Percentiles rank a stretch among this genome's conserved stretches.
phyloP scores from a whole-genome alignment of 805 yeast species.

The Trichomonascus vanleenenianus region DNA sequence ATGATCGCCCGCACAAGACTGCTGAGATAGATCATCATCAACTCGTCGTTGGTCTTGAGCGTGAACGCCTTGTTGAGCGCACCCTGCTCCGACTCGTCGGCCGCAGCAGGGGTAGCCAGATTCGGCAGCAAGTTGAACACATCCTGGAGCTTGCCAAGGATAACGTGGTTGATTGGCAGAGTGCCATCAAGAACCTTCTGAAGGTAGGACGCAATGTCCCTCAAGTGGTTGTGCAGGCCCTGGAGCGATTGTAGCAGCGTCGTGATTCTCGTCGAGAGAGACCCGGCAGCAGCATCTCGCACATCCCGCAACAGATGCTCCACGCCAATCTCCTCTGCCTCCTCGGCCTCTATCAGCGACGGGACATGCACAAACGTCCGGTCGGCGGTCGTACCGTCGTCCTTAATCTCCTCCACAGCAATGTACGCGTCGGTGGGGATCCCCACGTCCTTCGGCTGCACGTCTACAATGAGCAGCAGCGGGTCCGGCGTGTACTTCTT shows the following conservation, averaged over 20 bases:
- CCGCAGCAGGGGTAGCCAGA: slow-evolving; percentile 34
- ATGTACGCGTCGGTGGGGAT: slow-evolving; percentile 93
- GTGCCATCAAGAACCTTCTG: slow-evolving; percentile 61
- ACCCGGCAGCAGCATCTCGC: slow-evolving; percentile 95
- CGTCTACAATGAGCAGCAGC: slow-evolving; percentile 82
- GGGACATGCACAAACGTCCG: slow-evolving; percentile 92
- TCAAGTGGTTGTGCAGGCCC: slow-evolving; percentile 72
- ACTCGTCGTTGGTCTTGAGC: slow-evolving; percentile 88
- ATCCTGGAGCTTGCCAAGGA: slow-evolving; percentile 88
- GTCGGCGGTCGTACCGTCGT: slow-evolving; percentile 90
- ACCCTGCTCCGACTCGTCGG: slow-evolving; percentile 30
- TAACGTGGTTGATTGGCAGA: slow-evolving; percentile 82
- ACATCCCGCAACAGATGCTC: slow-evolving; percentile 92
- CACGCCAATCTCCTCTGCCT: slow-evolving; percentile 98
- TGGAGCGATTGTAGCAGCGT: slow-evolving; percentile 81
- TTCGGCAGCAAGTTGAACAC: slow-evolving; percentile 91
- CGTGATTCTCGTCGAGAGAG: slow-evolving; percentile 76
- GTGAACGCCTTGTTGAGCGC: slow-evolving; percentile 76
- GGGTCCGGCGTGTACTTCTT: slow-evolving; percentile 78
- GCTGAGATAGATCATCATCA: slow-evolving; percentile 88
- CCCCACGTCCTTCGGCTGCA: slow-evolving; percentile 75
- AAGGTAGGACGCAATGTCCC: slow-evolving; percentile 71
- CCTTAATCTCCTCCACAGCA: slow-evolving; percentile 91
- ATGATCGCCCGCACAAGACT: slow-evolving; percentile 88
- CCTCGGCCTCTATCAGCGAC: slow-evolving; percentile 90